A percentile compares a stretch with the other conserved stretches of the same genome.
Conservation (phyloP, 306 rosid species). For the Malus sieversii region DNA sequence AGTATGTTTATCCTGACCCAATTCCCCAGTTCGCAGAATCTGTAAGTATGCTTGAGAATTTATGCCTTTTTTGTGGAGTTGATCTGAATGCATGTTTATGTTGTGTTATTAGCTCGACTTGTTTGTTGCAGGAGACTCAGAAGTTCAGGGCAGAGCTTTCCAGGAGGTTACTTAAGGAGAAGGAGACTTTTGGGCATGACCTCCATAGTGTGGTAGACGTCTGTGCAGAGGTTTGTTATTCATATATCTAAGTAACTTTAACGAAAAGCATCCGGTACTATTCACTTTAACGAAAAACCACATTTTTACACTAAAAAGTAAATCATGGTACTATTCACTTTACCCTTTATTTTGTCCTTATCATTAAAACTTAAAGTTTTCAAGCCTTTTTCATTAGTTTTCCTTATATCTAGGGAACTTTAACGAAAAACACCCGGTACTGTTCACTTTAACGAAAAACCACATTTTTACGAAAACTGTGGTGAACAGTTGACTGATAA, state of each 20-base stretch:
- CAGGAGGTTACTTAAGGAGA: conserved; percentile 40
- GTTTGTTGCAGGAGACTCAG: conserved; percentile 46
- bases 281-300: too few species aligned
- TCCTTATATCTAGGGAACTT: too few species aligned
- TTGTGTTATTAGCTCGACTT: neutral
- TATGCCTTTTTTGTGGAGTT: neutral
- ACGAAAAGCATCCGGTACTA: too few species aligned
- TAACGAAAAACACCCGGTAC: too few species aligned
- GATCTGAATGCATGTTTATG: neutral
- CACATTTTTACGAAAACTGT: too few species aligned
- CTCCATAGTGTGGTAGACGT: conserved; percentile 42
- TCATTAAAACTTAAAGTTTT: too few species aligned
- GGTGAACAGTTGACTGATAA: neutral
- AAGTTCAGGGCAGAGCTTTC: conserved; percentile 47
- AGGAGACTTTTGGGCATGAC: conserved; percentile 49
- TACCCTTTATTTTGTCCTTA: too few species aligned
- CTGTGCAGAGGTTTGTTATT: conserved; percentile 41
- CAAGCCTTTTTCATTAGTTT: too few species aligned
- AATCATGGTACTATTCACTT: too few species aligned
- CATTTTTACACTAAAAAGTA: too few species aligned
- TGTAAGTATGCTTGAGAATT: conserved; percentile 9
- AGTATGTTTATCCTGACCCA: conserved; percentile 53
- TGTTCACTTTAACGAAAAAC: too few species aligned
- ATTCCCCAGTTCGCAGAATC: conserved; percentile 45
- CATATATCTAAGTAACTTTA: neutral